Percentiles rank a stretch among this genome's conserved stretches.
Evolutionary conservation across 495 filamentous ascomycete species (phyloP).

Genomic region (Lepidopterella palustris): DNA sequence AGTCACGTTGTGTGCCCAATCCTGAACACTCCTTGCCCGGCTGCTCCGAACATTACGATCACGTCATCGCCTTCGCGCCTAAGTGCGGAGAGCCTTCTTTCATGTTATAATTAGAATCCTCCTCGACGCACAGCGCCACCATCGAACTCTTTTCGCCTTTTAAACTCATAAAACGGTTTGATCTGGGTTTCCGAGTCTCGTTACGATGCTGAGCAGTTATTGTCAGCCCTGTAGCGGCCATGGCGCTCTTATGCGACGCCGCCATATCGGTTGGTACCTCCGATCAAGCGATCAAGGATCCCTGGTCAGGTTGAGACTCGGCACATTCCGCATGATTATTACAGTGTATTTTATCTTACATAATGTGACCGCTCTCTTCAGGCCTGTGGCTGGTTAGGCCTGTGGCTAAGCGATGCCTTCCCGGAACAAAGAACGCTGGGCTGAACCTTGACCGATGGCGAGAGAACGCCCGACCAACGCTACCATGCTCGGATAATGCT

Average conservation of each 20-base stretch:
- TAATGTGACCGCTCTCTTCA: not conserved
- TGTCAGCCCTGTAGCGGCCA: conserved; percentile 25
- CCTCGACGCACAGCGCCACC: conserved; percentile 21
- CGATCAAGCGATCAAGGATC: conserved; percentile 12
- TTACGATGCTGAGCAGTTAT: conserved; percentile 25
- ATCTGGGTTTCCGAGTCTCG: conserved; percentile 26
- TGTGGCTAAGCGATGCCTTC: not conserved
- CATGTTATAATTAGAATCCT: conserved; percentile 20
- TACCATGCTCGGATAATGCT: not conserved
- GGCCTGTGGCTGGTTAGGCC: not conserved
- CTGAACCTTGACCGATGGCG: not conserved
- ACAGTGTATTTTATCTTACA: conserved; percentile 6
- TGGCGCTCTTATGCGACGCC: conserved; percentile 2
- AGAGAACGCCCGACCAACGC: not conserved
- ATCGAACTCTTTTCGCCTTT: conserved; percentile 30
- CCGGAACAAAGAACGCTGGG: not conserved
- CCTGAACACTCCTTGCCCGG: conserved; percentile 17
- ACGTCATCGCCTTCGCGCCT: conserved; percentile 27
- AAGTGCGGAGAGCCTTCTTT: conserved; percentile 27
- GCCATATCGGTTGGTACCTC: conserved; percentile 12
- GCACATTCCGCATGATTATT: conserved; percentile 6
- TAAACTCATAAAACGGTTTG: conserved; percentile 27
- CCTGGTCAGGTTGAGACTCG: conserved; percentile 7
- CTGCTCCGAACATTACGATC: conserved; percentile 30
- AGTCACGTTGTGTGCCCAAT: conserved; percentile 20